phyloP scores from a whole-genome alignment of 2,329 filamentous ascomycete species.

The Hypoxylon sp. region DNA sequence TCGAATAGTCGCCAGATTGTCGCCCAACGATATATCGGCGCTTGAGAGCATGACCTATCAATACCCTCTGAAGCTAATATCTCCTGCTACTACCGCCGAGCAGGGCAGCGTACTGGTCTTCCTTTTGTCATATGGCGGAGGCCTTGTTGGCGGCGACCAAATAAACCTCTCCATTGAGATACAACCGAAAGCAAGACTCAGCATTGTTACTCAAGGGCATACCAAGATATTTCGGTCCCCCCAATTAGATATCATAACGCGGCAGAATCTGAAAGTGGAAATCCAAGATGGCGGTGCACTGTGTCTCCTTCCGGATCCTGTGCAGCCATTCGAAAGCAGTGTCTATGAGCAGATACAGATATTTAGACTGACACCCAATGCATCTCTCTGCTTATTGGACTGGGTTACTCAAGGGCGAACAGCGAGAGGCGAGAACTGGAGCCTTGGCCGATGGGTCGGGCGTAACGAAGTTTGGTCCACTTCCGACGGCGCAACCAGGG shows the following conservation, averaged over 20 bases:
- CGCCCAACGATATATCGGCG: constrained; percentile 78
- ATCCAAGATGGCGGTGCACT: constrained; percentile 66
- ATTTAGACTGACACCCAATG: constrained; percentile 71
- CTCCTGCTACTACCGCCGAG: constrained; percentile 75
- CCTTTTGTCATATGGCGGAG: constrained; percentile 93
- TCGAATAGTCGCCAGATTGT: constrained; percentile 76
- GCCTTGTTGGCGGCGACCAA: constrained; percentile 87
- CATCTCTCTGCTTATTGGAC: constrained; percentile 84
- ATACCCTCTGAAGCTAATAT: constrained; percentile 94
- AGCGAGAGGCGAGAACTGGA: constrained; percentile 91
- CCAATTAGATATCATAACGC: constrained; percentile 65
- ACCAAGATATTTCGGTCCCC: constrained; percentile 95
- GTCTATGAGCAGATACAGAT: constrained; percentile 87
- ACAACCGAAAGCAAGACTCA: constrained; percentile 73
- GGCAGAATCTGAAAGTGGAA: constrained; percentile 66
- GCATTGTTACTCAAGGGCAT: constrained; percentile 79
- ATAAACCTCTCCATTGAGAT: constrained; percentile 80
- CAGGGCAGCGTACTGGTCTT: constrained; percentile 83
- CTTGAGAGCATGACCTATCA: constrained; percentile 85
- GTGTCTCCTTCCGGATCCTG: constrained; percentile 86
- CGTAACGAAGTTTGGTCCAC: constrained; percentile 86
- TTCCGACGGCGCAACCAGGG: constrained; percentile 52
- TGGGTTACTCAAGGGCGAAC: constrained; percentile 93
- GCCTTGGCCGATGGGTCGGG: constrained; percentile 81
- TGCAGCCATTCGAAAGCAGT: constrained; percentile 88